Evolutionary conservation across 768 basidiomycete species (phyloP).

Genomic region (Suillus hirtellus): DNA sequence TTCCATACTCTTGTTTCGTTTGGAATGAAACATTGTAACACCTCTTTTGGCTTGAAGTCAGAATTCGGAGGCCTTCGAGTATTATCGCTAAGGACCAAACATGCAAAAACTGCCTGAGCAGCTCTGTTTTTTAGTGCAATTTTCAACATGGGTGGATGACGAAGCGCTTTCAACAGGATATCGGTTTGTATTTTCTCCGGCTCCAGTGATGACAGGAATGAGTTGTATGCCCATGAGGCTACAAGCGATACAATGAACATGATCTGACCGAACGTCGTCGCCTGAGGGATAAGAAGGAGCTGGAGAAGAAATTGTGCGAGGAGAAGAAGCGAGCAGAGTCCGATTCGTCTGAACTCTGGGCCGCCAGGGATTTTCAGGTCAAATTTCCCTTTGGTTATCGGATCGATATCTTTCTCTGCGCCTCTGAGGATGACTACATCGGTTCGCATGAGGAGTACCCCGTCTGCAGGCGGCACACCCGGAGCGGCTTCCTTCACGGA

Average conservation of each 20-base stretch:
- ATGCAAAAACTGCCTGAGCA: slow-evolving; percentile 24
- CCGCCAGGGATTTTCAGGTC: slow-evolving; percentile 18
- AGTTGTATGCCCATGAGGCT: slow-evolving; percentile 38
- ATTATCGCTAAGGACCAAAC: slow-evolving; percentile 21
- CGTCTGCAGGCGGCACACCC: slow-evolving; percentile 31
- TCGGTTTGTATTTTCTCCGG: slow-evolving; percentile 29
- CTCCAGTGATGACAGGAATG: slow-evolving; percentile 39
- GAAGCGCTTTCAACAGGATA: slow-evolving; percentile 20
- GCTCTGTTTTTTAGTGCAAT: slow-evolving; percentile 18
- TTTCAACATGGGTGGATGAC: slow-evolving; percentile 18
- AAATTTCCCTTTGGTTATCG: slow-evolving; percentile 35
- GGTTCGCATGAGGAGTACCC: slow-evolving; percentile 25
- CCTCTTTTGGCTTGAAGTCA: slow-evolving; percentile 9
- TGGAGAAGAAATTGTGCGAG: slow-evolving; percentile 35
- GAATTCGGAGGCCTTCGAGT: not conserved
- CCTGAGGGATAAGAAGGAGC: slow-evolving; percentile 37
- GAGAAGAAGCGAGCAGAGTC: slow-evolving; percentile 33
- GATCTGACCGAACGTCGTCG: slow-evolving; percentile 35
- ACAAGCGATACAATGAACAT: slow-evolving; percentile 34
- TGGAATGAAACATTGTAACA: slow-evolving; percentile 22
- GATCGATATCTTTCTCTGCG: slow-evolving; percentile 31
- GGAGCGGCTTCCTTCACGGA: slow-evolving; percentile 22
- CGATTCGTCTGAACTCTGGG: slow-evolving; percentile 23
- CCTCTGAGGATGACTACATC: slow-evolving; percentile 34
- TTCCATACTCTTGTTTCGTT: slow-evolving; percentile 31